Evolutionary conservation across 2,329 filamentous ascomycete species (phyloP).

Genomic region (Fusarium cicatricum): DNA sequence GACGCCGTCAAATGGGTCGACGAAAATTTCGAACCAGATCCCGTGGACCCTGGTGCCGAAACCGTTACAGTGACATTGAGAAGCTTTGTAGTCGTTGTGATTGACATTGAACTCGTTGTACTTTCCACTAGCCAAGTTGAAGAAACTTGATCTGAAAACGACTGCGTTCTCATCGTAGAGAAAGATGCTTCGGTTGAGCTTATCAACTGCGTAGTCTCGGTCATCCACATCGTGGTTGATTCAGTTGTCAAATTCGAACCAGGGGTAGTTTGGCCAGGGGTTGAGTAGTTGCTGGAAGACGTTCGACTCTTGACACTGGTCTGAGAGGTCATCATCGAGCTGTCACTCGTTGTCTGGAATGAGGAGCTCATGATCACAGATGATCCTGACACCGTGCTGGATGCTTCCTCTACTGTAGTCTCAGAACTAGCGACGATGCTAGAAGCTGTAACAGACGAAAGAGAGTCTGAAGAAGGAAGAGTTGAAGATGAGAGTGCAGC

Average conservation of each 20-base stretch:
- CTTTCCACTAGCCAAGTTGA: not conserved
- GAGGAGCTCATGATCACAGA: not conserved
- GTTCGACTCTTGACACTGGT: not conserved
- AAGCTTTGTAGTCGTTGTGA: constrained; percentile 23
- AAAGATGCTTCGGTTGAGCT: not conserved
- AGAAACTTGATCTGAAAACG: not conserved
- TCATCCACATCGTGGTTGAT: not conserved
- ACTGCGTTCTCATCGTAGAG: not conserved
- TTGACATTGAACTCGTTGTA: not conserved
- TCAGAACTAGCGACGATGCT: not conserved
- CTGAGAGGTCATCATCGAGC: not conserved
- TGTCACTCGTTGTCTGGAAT: not conserved
- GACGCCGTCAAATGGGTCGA: not conserved
- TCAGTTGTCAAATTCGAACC: not conserved
- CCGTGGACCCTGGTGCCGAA: not conserved
- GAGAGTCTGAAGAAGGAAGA: not conserved
- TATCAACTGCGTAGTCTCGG: not conserved
- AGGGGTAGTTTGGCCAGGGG: not conserved
- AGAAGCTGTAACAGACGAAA: not conserved
- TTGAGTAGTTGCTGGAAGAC: not conserved
- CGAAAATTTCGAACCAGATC: not conserved
- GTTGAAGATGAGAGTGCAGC: not conserved
- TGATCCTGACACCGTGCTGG: not conserved
- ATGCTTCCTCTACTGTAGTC: not conserved
- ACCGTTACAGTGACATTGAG: constrained; percentile 25